phyloP scores from a whole-genome alignment of 2,329 filamentous ascomycete species.

The Rutstroemia sydowiana region DNA sequence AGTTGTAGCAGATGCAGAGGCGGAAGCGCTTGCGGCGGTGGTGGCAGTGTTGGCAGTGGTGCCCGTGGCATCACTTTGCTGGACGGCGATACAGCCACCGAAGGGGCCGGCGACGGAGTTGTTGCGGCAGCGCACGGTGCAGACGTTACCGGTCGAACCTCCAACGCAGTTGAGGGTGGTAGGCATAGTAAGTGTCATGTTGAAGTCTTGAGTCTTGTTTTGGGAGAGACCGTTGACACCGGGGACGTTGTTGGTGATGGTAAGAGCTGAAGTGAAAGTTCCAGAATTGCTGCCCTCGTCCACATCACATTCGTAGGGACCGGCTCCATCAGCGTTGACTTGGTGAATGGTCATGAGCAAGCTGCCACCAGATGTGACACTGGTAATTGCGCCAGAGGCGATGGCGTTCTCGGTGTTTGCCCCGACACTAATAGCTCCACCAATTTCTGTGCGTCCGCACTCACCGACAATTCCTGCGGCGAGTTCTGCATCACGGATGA shows the following conservation, averaged over 20 bases:
- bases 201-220: slow-evolving; percentile 36
- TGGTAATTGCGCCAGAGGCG: slow-evolving; percentile 39
- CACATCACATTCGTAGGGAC: slow-evolving; percentile 48
- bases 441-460: slow-evolving; percentile 54
- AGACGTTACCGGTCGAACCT: slow-evolving; percentile 48
- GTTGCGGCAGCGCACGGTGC: slow-evolving; percentile 54
- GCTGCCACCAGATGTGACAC: slow-evolving; percentile 39
- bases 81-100: slow-evolving; percentile 49
- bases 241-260: slow-evolving; percentile 47
- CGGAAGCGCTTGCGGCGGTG: neutral
- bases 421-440: slow-evolving; percentile 55
- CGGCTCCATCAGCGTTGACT: slow-evolving; percentile 46
- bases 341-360: slow-evolving; percentile 47
- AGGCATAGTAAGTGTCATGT: slow-evolving; percentile 48
- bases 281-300: slow-evolving; percentile 35
- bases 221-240: slow-evolving; percentile 51
- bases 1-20: too few relatives aligned
- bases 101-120: slow-evolving; percentile 50
- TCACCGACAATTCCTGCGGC: slow-evolving; percentile 45
- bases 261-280: neutral
- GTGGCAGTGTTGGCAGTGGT: slow-evolving; percentile 18
- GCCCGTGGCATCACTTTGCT: slow-evolving; percentile 41
- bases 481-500: slow-evolving; percentile 53
- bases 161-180: slow-evolving; percentile 42
- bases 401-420: slow-evolving; percentile 48